Percentiles rank a stretch among this genome's conserved stretches.
Conservation (phyloP, 169 alveolate species). For the Babesia ovis region DNA sequence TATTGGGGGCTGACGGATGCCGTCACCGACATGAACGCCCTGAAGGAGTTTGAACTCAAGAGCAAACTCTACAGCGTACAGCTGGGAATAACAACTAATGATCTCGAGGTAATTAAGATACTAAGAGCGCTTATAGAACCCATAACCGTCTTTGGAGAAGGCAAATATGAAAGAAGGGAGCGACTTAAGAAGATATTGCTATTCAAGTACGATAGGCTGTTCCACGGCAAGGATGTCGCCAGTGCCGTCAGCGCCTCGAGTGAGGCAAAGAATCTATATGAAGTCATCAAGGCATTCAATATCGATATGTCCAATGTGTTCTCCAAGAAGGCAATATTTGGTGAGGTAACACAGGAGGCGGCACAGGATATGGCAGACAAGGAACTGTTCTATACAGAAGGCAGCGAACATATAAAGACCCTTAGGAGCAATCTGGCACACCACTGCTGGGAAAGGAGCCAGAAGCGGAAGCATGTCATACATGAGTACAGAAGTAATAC, state of each 20-base stretch:
- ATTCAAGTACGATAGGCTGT: slow-evolving; percentile 69
- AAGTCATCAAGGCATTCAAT: slow-evolving; percentile 71
- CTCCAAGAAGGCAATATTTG: slow-evolving; percentile 52
- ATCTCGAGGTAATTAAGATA: slow-evolving; percentile 64
- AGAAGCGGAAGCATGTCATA: slow-evolving; percentile 58
- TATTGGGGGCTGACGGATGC: slow-evolving; percentile 48
- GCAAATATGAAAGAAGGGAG: slow-evolving; percentile 76
- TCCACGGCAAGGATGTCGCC: slow-evolving; percentile 63
- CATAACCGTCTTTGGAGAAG: slow-evolving; percentile 79
- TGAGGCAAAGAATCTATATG: slow-evolving; percentile 75
- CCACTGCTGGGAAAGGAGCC: slow-evolving; percentile 33
- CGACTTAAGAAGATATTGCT: slow-evolving; percentile 70
- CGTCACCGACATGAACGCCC: slow-evolving; percentile 45
- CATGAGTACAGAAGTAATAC: slow-evolving; percentile 63
- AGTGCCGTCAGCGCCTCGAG: slow-evolving; percentile 53
- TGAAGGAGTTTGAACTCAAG: slow-evolving; percentile 76
- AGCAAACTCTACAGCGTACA: slow-evolving; percentile 69
- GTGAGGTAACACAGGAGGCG: slow-evolving; percentile 45
- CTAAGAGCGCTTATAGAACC: slow-evolving; percentile 78
- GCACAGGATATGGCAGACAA: slow-evolving; percentile 55
- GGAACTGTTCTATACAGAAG: slow-evolving; percentile 74
- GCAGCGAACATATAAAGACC: slow-evolving; percentile 64
- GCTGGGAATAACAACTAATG: slow-evolving; percentile 77
- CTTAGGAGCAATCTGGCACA: slow-evolving; percentile 65
- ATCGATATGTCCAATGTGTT: slow-evolving; percentile 75